Conservation (phyloP, 768 basidiomycete species). For the Suillus paluster region DNA sequence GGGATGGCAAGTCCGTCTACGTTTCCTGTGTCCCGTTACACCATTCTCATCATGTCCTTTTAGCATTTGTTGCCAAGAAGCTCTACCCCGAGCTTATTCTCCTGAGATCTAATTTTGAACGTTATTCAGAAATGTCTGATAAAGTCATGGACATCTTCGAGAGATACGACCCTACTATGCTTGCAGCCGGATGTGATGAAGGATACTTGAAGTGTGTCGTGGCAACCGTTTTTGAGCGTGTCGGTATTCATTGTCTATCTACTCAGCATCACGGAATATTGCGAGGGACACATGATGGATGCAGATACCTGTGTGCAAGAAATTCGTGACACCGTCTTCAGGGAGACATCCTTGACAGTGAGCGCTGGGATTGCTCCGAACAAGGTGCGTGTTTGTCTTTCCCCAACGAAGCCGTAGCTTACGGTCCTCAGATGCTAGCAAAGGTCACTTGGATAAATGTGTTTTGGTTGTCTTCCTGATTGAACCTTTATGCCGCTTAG, state of each 20-base stretch:
- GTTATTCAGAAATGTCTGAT: conserved; percentile 72
- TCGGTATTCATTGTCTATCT: conserved; percentile 9
- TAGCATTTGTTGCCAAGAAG: conserved; percentile 91
- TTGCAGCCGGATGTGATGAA: conserved; percentile 82
- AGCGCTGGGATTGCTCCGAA: conserved; percentile 97
- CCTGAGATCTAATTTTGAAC: conserved; percentile 57
- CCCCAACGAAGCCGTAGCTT: conserved; percentile 17
- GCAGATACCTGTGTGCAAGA: conserved; percentile 77
- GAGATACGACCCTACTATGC: conserved; percentile 79
- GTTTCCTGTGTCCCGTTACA: background rate
- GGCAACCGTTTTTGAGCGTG: background rate
- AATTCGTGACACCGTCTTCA: conserved; percentile 74
- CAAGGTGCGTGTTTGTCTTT: conserved; percentile 58
- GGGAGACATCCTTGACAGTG: conserved; percentile 85
- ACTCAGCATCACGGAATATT: conserved; percentile 81
- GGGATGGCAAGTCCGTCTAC: conserved; percentile 87
- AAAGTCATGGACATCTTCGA: conserved; percentile 71
- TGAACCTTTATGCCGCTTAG: conserved; percentile 40
- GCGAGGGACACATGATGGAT: conserved; percentile 63
- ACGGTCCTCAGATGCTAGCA: conserved; percentile 73
- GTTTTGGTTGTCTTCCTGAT: background rate
- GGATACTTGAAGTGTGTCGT: conserved; percentile 83
- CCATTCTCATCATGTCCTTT: background rate
- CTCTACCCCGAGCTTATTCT: conserved; percentile 89
- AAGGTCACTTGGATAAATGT: conserved; percentile 58